These are phyloP conservation scores for Chlorencoelia australis DNA, from an alignment of 2,329 filamentous ascomycete species.

Conservation along the genomic window DNA sequence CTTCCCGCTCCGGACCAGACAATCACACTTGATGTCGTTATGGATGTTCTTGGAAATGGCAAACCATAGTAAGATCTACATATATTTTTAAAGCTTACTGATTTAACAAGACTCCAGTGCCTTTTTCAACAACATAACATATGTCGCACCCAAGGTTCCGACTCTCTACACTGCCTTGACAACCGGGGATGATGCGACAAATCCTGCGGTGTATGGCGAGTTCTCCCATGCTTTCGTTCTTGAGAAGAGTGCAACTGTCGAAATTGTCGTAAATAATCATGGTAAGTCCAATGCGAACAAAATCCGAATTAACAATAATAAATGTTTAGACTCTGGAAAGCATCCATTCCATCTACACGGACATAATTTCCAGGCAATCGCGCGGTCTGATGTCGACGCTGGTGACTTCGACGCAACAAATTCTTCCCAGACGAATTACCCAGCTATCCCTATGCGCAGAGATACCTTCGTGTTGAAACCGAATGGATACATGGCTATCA, in stretches of 20 bases:
- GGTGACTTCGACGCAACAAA: conserved; percentile 42
- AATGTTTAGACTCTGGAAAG: conserved; percentile 45
- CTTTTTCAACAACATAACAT: conserved; percentile 55
- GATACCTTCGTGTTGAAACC: conserved; percentile 59
- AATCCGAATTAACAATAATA: not conserved
- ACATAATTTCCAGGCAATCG: conserved; percentile 59
- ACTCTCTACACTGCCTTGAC: conserved; percentile 57
- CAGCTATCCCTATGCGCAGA: conserved; percentile 49
- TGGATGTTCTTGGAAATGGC: conserved; percentile 59
- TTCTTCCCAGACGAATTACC: conserved; percentile 37
- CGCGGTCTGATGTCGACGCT: conserved; percentile 47
- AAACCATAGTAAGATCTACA: conserved; percentile 46
- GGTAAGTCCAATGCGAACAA: conserved; percentile 10
- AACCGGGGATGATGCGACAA: conserved; percentile 39
- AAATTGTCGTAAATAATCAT: conserved; percentile 69
- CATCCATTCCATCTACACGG: conserved; percentile 73
- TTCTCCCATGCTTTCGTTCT: conserved; percentile 60
- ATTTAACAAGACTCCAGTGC: conserved; percentile 27
- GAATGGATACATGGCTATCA: conserved; percentile 56
- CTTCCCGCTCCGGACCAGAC: conserved; percentile 51
- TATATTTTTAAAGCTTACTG: not conserved
- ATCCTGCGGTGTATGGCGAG: conserved; percentile 54
- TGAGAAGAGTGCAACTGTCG: conserved; percentile 54
- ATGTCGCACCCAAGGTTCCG: conserved; percentile 53
- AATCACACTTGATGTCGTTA: conserved; percentile 53